phyloP scores from a whole-genome alignment of 2,329 filamentous ascomycete species.

The Claviceps sp. region DNA sequence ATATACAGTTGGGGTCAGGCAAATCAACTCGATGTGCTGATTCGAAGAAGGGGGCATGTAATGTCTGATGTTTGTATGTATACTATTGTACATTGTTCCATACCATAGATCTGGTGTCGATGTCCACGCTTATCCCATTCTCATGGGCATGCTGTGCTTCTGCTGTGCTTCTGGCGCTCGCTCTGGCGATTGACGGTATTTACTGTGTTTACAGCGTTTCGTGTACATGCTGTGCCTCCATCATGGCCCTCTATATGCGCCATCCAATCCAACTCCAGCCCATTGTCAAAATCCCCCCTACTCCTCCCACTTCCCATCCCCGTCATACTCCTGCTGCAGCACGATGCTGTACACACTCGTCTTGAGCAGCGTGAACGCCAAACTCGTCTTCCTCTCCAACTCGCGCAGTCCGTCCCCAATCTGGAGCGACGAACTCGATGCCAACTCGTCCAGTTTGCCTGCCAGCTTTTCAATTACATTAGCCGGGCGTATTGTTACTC shows the following conservation, averaged over 20 bases:
- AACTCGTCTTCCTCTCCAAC: conserved; percentile 83
- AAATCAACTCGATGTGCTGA: background rate
- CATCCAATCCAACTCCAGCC: background rate
- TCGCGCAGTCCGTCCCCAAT: conserved; percentile 78
- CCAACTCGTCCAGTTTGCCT: conserved; percentile 47
- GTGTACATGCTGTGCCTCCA: background rate
- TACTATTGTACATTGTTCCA: background rate
- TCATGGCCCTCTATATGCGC: background rate
- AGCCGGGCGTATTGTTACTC: background rate
- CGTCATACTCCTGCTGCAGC: conserved; percentile 87
- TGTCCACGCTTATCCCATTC: too few relatives aligned
- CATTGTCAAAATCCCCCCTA: background rate
- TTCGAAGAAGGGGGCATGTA: background rate
- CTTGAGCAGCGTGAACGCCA: conserved; percentile 92
- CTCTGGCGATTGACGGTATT: too few relatives aligned
- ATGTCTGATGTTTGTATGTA: background rate
- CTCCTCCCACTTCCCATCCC: conserved; percentile 34
- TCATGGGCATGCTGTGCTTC: too few relatives aligned
- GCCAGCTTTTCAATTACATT: conserved; percentile 35
- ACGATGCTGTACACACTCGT: conserved; percentile 98
- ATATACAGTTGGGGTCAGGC: background rate
- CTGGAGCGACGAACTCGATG: conserved; percentile 59
- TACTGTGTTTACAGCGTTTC: background rate
- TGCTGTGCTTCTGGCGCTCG: too few relatives aligned
- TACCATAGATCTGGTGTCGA: too few relatives aligned